Evolutionary conservation across 495 filamentous ascomycete genomes (phyloP).

Genomic region (Xylaria bambusicola): DNA sequence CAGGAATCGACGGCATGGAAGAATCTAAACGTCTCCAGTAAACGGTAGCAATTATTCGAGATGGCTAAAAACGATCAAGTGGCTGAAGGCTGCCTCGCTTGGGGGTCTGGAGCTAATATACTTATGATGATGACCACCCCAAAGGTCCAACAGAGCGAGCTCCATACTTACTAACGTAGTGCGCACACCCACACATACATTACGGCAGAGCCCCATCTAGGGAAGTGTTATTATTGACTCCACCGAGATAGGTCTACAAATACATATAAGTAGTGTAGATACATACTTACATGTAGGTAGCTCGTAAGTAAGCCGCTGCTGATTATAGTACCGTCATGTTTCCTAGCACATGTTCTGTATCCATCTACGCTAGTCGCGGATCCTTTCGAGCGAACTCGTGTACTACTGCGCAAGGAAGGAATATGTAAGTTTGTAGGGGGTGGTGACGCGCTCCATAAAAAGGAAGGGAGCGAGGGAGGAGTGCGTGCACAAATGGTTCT

Average conservation of each 20-base stretch:
- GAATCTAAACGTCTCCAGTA: not conserved
- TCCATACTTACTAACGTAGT: conserved; percentile 20
- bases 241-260: too few species aligned
- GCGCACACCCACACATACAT: conserved; percentile 7
- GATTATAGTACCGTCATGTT: too few species aligned
- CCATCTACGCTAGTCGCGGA: not conserved
- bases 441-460: conserved; percentile 14
- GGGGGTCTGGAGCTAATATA: conserved; percentile 19
- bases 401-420: too few species aligned
- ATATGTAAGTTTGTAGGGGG: too few species aligned
- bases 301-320: too few species aligned
- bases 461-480: not conserved
- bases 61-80: conserved; percentile 18
- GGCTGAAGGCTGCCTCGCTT: not conserved
- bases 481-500: not conserved
- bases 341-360: too few species aligned
- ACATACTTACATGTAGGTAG: conserved; percentile 1
- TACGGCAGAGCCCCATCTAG: conserved; percentile 11
- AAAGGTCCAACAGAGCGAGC: conserved; percentile 15
- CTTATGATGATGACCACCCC: conserved; percentile 10
- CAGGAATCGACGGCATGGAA: conserved; percentile 7
- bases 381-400: conserved; percentile 1
- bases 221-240: not conserved
- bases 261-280: too few species aligned
- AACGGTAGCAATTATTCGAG: conserved; percentile 4